These are phyloP conservation scores for Aspergillus steynii DNA, from an alignment of 495 filamentous ascomycete genomes.

Conservation along the genomic window DNA sequence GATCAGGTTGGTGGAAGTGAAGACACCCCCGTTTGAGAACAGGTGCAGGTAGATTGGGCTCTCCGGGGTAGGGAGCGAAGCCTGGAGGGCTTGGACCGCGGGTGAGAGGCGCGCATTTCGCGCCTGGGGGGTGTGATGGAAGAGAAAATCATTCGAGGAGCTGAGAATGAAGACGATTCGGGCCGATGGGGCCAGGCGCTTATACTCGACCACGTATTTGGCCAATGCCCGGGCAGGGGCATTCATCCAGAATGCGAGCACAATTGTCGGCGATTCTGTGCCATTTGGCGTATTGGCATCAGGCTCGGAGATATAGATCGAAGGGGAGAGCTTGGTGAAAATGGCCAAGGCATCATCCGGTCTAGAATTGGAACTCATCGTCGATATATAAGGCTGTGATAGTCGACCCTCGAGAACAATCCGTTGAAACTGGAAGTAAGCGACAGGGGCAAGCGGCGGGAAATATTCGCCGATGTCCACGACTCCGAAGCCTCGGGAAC, in stretches of 20 bases:
- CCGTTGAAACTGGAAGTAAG: too few species aligned
- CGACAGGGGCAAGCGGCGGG: too few species aligned
- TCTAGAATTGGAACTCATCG: not conserved
- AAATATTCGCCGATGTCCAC: not conserved
- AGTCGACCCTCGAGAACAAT: too few species aligned
- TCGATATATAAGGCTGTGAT: not conserved
- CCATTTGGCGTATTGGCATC: slow-evolving; percentile 7
- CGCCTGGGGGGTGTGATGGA: slow-evolving; percentile 24
- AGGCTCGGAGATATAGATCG: slow-evolving; percentile 37
- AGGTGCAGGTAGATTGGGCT: slow-evolving; percentile 40
- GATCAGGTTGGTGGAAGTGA: slow-evolving; percentile 32
- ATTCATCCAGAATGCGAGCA: slow-evolving; percentile 49
- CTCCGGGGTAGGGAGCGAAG: slow-evolving; percentile 17
- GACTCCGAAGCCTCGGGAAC: not conserved
- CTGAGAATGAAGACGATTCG: slow-evolving; percentile 43
- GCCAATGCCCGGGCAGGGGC: slow-evolving; percentile 37
- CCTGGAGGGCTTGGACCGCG: slow-evolving; percentile 37
- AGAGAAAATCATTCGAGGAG: slow-evolving; percentile 38
- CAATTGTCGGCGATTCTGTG: slow-evolving; percentile 25
- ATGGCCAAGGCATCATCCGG: slow-evolving; percentile 15
- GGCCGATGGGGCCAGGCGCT: slow-evolving; percentile 34
- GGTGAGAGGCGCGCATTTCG: slow-evolving; percentile 36
- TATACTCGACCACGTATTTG: slow-evolving; percentile 43
- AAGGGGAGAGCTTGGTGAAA: slow-evolving; percentile 34
- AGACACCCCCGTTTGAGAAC: slow-evolving; percentile 48